Conservation (phyloP, 805 yeast genomes). For the Kurtzmaniella cleridarum region DNA sequence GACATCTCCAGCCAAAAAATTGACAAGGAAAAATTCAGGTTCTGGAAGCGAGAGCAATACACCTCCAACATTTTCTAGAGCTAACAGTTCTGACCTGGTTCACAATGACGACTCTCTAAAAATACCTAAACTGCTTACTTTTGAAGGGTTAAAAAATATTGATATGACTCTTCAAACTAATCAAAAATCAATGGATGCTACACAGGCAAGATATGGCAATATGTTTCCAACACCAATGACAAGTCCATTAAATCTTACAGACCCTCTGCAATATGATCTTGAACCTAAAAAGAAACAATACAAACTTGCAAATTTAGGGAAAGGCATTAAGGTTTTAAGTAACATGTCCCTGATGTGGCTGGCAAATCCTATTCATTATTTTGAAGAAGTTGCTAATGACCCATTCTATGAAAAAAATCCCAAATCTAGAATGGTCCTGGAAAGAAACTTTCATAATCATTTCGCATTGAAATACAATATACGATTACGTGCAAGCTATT, state of each 20-base stretch:
- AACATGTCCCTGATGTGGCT: constrained; percentile 42
- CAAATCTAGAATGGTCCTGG: constrained; percentile 41
- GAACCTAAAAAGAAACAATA: constrained; percentile 8
- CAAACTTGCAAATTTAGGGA: constrained; percentile 15
- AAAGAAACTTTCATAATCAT: constrained; percentile 55
- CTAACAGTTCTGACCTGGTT: no score
- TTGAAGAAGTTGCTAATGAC: constrained; percentile 38
- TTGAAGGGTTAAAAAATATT: constrained; percentile 25
- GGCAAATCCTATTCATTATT: constrained; percentile 60
- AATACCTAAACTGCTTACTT: constrained; percentile 30
- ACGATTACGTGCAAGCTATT: constrained; percentile 60
- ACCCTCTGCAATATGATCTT: constrained; percentile 17
- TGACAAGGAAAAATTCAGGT: constrained; percentile 5
- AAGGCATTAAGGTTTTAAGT: constrained; percentile 26
- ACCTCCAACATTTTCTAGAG: no score
- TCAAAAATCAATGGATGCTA: constrained; percentile 15
- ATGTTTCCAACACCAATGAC: constrained; percentile 3
- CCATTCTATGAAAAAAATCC: constrained; percentile 41
- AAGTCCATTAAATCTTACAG: constrained; percentile 21
- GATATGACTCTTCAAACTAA: constrained; percentile 31
- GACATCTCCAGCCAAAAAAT: constrained; percentile 14
- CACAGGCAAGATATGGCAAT: constrained; percentile 18
- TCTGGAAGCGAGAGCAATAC: no score
- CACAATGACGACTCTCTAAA: not conserved
- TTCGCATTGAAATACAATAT: constrained; percentile 58